Evolutionary conservation across 176 grass and related monocot species (phyloP).

Genomic region (Hyparrhenia diplandra): DNA sequence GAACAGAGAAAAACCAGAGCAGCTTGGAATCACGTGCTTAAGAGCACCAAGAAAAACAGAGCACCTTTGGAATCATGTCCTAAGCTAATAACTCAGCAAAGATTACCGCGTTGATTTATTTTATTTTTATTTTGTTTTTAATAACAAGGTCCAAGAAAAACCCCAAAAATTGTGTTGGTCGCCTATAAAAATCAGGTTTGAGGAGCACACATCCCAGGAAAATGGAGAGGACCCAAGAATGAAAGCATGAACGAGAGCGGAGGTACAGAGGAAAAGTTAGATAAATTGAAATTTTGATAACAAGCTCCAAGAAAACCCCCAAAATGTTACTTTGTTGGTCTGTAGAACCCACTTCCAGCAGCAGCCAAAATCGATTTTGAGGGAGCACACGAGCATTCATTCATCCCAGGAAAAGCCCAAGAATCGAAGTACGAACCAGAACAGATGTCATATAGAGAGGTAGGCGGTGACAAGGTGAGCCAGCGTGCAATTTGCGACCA

Average conservation of each 20-base stretch:
- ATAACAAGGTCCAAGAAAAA: background rate
- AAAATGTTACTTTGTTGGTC: background rate
- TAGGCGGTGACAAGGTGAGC: too few species aligned
- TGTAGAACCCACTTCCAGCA: too few species aligned
- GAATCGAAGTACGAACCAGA: too few species aligned
- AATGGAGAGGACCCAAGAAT: background rate
- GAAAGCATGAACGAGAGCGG: background rate
- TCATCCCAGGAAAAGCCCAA: too few species aligned
- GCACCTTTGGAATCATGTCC: background rate
- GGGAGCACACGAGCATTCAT: background rate
- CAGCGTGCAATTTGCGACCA: too few species aligned
- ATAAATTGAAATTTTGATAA: background rate
- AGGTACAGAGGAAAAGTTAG: too few species aligned
- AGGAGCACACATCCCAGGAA: background rate
- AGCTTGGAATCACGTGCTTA: background rate
- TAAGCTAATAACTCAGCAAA: background rate
- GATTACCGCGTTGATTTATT: background rate
- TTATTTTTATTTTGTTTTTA: too few species aligned
- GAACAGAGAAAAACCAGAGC: slow-evolving; percentile 15
- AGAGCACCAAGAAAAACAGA: slow-evolving; percentile 4
- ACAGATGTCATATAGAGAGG: too few species aligned
- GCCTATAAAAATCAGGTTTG: background rate
- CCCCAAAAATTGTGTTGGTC: background rate
- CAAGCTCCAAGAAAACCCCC: background rate
- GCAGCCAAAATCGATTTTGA: background rate